A percentile compares a stretch with the other conserved stretches of the same genome.
Conservation (phyloP, 225 moss, liverwort and hornwort genomes). For the Polytrichum commune region DNA sequence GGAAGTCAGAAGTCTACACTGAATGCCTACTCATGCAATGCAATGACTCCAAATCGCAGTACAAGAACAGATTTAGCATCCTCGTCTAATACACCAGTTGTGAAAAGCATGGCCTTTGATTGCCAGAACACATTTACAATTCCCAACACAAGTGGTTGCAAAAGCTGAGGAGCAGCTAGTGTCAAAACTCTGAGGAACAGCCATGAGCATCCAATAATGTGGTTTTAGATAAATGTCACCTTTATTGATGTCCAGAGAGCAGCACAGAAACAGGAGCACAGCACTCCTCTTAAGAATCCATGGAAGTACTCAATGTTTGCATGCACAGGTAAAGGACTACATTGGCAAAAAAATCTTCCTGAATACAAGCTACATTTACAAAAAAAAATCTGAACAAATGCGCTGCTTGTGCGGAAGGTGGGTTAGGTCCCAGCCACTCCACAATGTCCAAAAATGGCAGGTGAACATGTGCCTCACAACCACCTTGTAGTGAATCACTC, state of each 20-base stretch:
- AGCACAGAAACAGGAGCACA: constrained; percentile 1
- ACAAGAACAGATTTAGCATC: too few species aligned
- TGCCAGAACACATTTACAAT: too few species aligned
- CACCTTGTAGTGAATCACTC: constrained; percentile 17
- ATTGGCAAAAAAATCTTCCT: not conserved
- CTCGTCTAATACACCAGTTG: too few species aligned
- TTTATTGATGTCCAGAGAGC: not conserved
- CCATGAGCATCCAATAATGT: too few species aligned
- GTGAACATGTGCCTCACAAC: constrained; percentile 14
- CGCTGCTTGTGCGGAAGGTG: constrained; percentile 6
- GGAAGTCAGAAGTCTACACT: too few species aligned
- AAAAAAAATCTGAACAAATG: not conserved
- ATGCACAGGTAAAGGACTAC: constrained; percentile 2
- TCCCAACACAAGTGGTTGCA: too few species aligned
- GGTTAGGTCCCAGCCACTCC: constrained; percentile 17
- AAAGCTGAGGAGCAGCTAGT: too few species aligned
- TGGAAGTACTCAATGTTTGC: constrained; percentile 1
- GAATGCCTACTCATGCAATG: too few species aligned
- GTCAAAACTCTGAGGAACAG: too few species aligned
- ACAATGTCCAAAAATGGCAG: constrained; percentile 26
- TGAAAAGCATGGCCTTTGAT: too few species aligned
- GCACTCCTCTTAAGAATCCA: not conserved
- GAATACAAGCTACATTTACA: constrained; percentile 3
- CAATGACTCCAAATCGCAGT: too few species aligned
- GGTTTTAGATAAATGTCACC: too few species aligned